Evolutionary conservation across 2,329 filamentous ascomycete species (phyloP).

Genomic region (Drechslera avenae): DNA sequence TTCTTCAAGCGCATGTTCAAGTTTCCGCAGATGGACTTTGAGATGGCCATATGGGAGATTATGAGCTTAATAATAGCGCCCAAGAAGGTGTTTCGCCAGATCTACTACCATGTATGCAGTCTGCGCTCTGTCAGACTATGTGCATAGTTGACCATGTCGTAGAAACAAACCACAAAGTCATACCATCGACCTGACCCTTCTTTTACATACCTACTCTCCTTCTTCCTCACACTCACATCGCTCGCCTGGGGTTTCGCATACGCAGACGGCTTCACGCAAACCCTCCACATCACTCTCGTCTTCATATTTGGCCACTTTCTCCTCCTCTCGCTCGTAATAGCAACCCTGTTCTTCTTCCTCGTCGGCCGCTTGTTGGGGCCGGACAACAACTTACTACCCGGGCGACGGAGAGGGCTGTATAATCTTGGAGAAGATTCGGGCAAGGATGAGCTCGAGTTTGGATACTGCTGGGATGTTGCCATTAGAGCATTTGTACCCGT

Average conservation of each 20-base stretch:
- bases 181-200: slow-evolving; percentile 73
- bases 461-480: slow-evolving; percentile 73
- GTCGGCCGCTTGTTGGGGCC: slow-evolving; percentile 67
- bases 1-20: slow-evolving; percentile 74
- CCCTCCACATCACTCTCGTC: slow-evolving; percentile 53
- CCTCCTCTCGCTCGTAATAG: slow-evolving; percentile 62
- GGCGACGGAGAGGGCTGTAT: slow-evolving; percentile 63
- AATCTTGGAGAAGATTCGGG: slow-evolving; percentile 54
- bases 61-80: slow-evolving; percentile 69
- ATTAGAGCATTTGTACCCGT: slow-evolving; percentile 71
- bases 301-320: slow-evolving; percentile 66
- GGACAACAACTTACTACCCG: slow-evolving; percentile 58
- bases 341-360: slow-evolving; percentile 67
- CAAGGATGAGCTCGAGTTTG: slow-evolving; percentile 67
- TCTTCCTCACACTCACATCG: slow-evolving; percentile 62
- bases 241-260: slow-evolving; percentile 65
- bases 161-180: slow-evolving; percentile 69
- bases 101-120: slow-evolving; percentile 67
- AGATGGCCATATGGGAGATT: slow-evolving; percentile 76
- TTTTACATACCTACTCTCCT: slow-evolving; percentile 71
- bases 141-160: slow-evolving; percentile 2
- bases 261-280: slow-evolving; percentile 51
- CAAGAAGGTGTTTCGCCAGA: slow-evolving; percentile 72
- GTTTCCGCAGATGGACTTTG: slow-evolving; percentile 76
- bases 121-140: not conserved